Percentiles rank a stretch among this genome's conserved stretches.
Evolutionary conservation across 345 rosid genomes (phyloP).

Genomic region (Turritis glabra): DNA sequence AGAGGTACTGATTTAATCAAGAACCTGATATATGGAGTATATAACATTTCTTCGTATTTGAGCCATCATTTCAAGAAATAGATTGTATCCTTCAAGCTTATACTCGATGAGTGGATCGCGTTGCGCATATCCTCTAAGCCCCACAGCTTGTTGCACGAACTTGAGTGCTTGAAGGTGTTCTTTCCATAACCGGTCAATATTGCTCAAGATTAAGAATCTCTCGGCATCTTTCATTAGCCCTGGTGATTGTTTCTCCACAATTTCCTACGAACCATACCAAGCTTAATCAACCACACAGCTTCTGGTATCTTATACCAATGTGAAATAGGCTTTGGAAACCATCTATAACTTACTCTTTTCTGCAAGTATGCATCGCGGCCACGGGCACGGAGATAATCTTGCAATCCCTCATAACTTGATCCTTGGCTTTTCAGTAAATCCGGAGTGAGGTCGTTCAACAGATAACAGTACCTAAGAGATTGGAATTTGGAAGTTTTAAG

Average conservation of each 20-base stretch:
- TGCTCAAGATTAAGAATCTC: slow-evolving; percentile 82
- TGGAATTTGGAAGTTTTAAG: slow-evolving; percentile 2
- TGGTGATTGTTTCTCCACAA: slow-evolving; percentile 81
- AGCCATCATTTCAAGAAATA: slow-evolving; percentile 97
- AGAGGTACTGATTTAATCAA: not conserved
- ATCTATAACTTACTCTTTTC: slow-evolving; percentile 60
- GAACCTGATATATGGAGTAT: slow-evolving; percentile 94
- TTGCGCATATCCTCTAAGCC: slow-evolving; percentile 96
- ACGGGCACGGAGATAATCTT: slow-evolving; percentile 71
- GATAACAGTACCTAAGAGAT: slow-evolving; percentile 78
- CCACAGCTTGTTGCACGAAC: slow-evolving; percentile 96
- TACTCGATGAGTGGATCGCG: slow-evolving; percentile 96
- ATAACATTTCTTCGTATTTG: slow-evolving; percentile 94
- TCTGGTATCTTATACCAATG: slow-evolving; percentile 3
- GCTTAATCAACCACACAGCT: slow-evolving; percentile 18
- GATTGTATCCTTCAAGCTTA: slow-evolving; percentile 95
- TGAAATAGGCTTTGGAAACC: not conserved
- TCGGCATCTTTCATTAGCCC: slow-evolving; percentile 95
- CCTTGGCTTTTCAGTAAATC: slow-evolving; percentile 68
- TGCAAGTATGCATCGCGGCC: slow-evolving; percentile 92
- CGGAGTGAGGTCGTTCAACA: slow-evolving; percentile 75
- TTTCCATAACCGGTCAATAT: slow-evolving; percentile 94
- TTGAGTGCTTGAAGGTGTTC: slow-evolving; percentile 96
- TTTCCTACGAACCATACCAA: slow-evolving; percentile 45
- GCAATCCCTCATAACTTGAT: slow-evolving; percentile 68